These are phyloP conservation scores for Cetraspora pellucida DNA, from an alignment of 192 early-diverging fungal species.

Conservation along the genomic window DNA sequence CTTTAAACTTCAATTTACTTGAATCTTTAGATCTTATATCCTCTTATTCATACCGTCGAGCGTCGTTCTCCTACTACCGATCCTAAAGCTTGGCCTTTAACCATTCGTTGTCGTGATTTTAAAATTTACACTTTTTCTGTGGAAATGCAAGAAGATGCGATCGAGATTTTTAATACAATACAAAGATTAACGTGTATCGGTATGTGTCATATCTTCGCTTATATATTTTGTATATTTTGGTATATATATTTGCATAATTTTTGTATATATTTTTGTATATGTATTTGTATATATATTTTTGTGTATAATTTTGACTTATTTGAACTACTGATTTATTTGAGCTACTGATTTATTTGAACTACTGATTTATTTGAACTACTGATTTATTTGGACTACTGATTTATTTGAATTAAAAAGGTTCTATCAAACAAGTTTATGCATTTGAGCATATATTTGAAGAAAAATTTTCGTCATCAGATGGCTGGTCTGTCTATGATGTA, in stretches of 20 bases:
- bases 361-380: neutral
- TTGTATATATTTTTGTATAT: too few relatives aligned
- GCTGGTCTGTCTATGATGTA: slow-evolving; percentile 80
- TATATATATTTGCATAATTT: neutral
- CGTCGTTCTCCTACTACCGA: slow-evolving; percentile 56
- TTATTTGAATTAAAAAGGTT: slow-evolving; percentile 46
- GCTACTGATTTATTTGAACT: too few relatives aligned
- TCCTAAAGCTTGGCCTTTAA: slow-evolving; percentile 48
- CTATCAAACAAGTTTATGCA: slow-evolving; percentile 77
- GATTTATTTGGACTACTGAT: neutral
- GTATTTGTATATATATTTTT: too few relatives aligned
- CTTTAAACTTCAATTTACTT: neutral
- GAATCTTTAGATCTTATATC: slow-evolving; percentile 71
- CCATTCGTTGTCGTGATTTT: slow-evolving; percentile 84
- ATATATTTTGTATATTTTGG: neutral
- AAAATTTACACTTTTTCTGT: slow-evolving; percentile 71
- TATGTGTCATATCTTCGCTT: slow-evolving; percentile 43
- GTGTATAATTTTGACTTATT: too few relatives aligned
- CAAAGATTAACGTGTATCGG: slow-evolving; percentile 80
- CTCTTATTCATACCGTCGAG: slow-evolving; percentile 82
- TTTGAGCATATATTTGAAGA: slow-evolving; percentile 59
- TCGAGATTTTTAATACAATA: slow-evolving; percentile 77
- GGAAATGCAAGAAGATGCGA: slow-evolving; percentile 65
- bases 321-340: too few relatives aligned
- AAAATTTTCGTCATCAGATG: slow-evolving; percentile 48